phyloP scores from a whole-genome alignment of 1,284 basidiomycete species.

The Caloboletus firmus region DNA sequence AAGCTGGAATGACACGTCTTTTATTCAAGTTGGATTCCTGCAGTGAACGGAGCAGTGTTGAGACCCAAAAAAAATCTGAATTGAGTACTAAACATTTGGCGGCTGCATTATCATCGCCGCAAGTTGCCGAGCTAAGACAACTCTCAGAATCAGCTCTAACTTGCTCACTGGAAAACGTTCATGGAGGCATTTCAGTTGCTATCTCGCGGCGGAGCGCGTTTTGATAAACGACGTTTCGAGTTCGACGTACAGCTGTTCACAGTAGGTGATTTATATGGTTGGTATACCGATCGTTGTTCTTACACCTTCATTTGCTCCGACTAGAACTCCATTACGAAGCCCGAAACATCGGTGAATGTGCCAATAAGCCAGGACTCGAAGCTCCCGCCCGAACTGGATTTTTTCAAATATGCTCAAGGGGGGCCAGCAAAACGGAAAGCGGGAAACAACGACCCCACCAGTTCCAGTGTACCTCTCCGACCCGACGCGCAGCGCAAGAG shows the following conservation, averaged over 20 bases:
- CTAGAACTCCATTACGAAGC: conserved; percentile 31
- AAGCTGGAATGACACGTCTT: not conserved
- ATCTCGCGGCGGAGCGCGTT: conserved; percentile 72
- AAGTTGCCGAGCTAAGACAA: conserved; percentile 9
- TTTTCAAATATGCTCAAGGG: conserved; percentile 79
- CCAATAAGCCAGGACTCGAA: conserved; percentile 38
- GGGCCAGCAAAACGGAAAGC: conserved; percentile 52
- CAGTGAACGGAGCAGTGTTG: not conserved
- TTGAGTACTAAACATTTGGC: too few relatives aligned
- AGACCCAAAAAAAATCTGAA: too few relatives aligned
- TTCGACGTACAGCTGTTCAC: conserved; percentile 74
- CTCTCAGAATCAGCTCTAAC: not conserved
- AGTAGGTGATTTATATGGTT: conserved; percentile 36
- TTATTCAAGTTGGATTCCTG: not conserved
- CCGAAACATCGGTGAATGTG: conserved; percentile 13
- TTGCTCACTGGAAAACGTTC: not conserved
- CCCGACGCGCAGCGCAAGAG: conserved; percentile 38
- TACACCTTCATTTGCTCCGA: conserved; percentile 11
- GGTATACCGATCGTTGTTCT: conserved; percentile 14
- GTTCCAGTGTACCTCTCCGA: conserved; percentile 15
- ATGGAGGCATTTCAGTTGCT: conserved; percentile 80
- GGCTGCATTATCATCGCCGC: too few relatives aligned
- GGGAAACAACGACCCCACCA: conserved; percentile 11
- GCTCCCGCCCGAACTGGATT: conserved; percentile 81
- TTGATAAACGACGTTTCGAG: conserved; percentile 78